These are phyloP conservation scores for Trypanosoma avium DNA, from an alignment of 208 protist species.

Conservation along the genomic window DNA sequence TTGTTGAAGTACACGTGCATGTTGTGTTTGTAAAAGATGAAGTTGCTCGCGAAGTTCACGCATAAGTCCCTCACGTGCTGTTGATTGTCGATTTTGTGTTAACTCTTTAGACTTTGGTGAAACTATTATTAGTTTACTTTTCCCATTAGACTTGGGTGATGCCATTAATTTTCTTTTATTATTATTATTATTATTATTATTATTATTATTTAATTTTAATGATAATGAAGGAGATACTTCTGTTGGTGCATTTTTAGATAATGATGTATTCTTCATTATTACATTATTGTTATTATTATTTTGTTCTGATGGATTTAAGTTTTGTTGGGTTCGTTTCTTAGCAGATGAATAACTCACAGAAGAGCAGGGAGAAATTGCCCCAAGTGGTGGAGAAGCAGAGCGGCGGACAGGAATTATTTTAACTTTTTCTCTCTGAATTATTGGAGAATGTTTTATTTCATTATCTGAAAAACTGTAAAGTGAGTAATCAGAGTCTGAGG, in stretches of 20 bases:
- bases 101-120: background rate
- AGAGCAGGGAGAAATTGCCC: constrained; percentile 8
- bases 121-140: background rate
- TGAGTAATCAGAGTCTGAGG: background rate
- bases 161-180: background rate
- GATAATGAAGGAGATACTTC: too few species aligned
- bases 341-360: constrained; percentile 24
- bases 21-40: constrained; percentile 28
- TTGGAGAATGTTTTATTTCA: background rate
- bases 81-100: background rate
- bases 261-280: too few species aligned
- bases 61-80: constrained; percentile 17
- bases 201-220: too few species aligned
- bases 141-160: background rate
- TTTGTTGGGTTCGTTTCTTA: constrained; percentile 8
- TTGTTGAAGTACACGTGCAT: constrained; percentile 23
- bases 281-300: too few species aligned
- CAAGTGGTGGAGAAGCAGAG: constrained; percentile 16
- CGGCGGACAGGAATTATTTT: background rate
- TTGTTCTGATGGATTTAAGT: background rate
- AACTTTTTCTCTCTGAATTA: background rate
- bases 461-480: background rate
- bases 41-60: constrained; percentile 24
- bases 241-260: too few species aligned
- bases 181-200: background rate